phyloP scores from a whole-genome alignment of 2,329 filamentous ascomycete species.

The Ilyonectria sp. region DNA sequence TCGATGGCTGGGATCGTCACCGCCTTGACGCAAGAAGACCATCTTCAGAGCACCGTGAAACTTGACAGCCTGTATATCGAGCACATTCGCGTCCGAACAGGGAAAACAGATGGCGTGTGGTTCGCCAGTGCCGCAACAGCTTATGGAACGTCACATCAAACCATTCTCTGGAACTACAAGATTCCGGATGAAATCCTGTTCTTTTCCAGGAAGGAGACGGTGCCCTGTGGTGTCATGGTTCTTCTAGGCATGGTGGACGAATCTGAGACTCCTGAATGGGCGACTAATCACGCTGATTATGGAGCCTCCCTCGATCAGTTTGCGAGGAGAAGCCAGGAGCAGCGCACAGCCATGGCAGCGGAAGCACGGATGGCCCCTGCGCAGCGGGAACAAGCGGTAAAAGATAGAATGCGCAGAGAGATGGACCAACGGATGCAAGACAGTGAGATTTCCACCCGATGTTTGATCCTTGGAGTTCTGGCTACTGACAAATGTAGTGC shows the following conservation, averaged over 20 bases:
- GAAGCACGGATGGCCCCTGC: conserved; percentile 61
- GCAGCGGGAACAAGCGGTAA: conserved; percentile 58
- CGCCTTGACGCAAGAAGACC: conserved; percentile 59
- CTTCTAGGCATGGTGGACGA: conserved; percentile 66
- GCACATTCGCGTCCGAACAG: conserved; percentile 58
- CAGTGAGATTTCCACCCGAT: conserved; percentile 53
- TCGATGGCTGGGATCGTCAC: conserved; percentile 62
- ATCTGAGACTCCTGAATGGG: conserved; percentile 69
- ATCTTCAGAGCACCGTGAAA: conserved; percentile 42
- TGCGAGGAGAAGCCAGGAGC: conserved; percentile 57
- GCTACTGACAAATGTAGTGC: conserved; percentile 51
- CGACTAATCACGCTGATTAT: conserved; percentile 58
- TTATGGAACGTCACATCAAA: conserved; percentile 67
- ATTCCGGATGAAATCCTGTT: conserved; percentile 67
- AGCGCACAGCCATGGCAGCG: conserved; percentile 57
- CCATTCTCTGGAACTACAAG: conserved; percentile 73
- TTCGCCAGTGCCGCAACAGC: conserved; percentile 71
- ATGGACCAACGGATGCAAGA: conserved; percentile 62
- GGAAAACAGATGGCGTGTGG: conserved; percentile 63
- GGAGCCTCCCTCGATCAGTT: conserved; percentile 52
- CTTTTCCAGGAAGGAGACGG: conserved; percentile 66
- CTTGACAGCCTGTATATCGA: conserved; percentile 62
- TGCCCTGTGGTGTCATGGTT: conserved; percentile 74
- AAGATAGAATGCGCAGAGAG: conserved; percentile 60
- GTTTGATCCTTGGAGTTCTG: conserved; percentile 4